Evolutionary conservation across 192 early-diverging fungal species (phyloP), one percentile per base, ranked within the genome.

Genomic region (Podila clonocystis): DNA sequence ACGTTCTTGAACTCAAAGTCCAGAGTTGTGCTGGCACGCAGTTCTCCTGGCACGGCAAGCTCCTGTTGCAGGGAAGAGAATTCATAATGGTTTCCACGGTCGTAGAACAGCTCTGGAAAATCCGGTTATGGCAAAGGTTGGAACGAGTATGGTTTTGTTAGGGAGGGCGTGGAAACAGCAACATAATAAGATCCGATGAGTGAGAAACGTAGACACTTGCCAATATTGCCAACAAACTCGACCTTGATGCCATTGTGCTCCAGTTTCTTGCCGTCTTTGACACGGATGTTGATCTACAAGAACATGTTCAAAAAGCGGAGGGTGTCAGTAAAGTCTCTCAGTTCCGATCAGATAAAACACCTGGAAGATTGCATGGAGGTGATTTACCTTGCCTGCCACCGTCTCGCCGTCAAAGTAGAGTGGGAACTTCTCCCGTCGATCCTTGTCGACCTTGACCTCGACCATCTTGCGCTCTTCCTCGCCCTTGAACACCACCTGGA

Each of bases 1-100:
- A 99, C 96, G 77, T 96, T 97, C 80, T 98, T 98, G 80, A 99
- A 99, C 83, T 97, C 96, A 88, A 99, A 99, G 57, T 94, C 93
- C 87, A 91, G 97, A 58, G 89, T 92, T 7, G 92, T 88, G 45
- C 84, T 93, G 67, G 88, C 87, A 33, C 93, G 87, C 68, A 99
- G 86, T 83, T 98, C 97, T 19, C 96, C 98, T n/a, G 98, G 96
- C 19, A 95, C 89, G 1, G 96, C 96, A 24, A 99, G 88, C 76
- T 99, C 98, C 82, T 98, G 97, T 36, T 94, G 89, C 24, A 97
- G 88, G 6, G 96, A 94, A 20, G 93, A 83, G 88, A 99, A 99
- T 82, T 98, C 96, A 68, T 96, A 94, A 78, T 97, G 96, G 74
- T 96, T 96, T 65, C 97, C 94, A 34, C 95, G 89, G 74, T 99